Evolutionary conservation across 768 basidiomycete genomes (phyloP).

Genomic region (Punctularia strigosozonata): DNA sequence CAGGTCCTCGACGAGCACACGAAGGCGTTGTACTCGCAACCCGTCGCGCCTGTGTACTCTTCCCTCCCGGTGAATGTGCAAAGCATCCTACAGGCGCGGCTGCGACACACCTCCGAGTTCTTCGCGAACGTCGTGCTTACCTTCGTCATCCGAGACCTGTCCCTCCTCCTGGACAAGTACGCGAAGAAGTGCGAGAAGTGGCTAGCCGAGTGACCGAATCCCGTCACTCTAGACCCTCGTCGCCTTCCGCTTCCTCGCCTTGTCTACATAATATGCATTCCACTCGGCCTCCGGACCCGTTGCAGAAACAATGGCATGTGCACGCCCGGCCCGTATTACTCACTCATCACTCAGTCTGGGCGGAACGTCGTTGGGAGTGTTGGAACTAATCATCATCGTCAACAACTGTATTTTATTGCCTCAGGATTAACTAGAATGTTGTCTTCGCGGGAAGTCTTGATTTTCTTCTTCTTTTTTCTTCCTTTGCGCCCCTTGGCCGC

Average conservation of each 20-base stretch:
- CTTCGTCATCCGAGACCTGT: conserved; percentile 82
- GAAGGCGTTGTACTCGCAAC: conserved; percentile 53
- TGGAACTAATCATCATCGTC: neutral
- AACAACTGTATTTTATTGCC: conserved; percentile 20
- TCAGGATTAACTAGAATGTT: conserved; percentile 16
- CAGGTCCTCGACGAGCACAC: conserved; percentile 86
- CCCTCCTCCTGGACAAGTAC: conserved; percentile 83
- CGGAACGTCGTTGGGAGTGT: conserved; percentile 1
- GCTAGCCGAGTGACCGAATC: conserved; percentile 55
- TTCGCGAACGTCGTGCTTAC: conserved; percentile 82
- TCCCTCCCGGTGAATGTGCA: conserved; percentile 58
- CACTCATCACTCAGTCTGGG: conserved; percentile 2
- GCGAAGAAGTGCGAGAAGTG: conserved; percentile 90
- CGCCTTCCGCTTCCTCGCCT: too few relatives aligned
- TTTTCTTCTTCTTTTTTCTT: conserved; percentile 8
- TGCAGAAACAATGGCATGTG: too few relatives aligned
- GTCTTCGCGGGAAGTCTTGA: conserved; percentile 13
- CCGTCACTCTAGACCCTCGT: too few relatives aligned
- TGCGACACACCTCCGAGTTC: conserved; percentile 82
- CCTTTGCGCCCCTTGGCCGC: neutral
- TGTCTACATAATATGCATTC: too few relatives aligned
- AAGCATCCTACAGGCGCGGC: conserved; percentile 52
- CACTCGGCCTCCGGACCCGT: too few relatives aligned
- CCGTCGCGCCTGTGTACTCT: conserved; percentile 61
- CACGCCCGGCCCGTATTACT: neutral